These are phyloP conservation scores for Cyberlindnera misumaiensis DNA, from an alignment of 805 yeast species.

Conservation along the genomic window DNA sequence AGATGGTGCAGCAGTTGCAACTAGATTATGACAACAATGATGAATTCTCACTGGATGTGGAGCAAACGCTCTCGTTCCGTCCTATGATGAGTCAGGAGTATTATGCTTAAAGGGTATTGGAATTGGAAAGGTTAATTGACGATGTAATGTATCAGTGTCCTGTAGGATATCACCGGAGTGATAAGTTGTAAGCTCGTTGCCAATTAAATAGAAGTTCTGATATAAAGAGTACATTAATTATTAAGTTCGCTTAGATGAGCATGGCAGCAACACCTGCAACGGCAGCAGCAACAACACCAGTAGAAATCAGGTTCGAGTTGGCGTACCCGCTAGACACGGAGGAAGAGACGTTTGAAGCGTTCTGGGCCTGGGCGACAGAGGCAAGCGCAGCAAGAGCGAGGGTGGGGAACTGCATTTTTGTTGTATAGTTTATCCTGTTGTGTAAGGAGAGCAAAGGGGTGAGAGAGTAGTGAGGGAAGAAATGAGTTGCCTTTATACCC, in stretches of 20 bases:
- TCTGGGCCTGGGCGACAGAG: conserved; percentile 1
- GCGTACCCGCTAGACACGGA: conserved; percentile 19
- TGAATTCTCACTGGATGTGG: conserved; percentile 23
- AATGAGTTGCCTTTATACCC: not conserved
- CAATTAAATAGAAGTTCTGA: too few relatives aligned
- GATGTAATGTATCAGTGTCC: not conserved
- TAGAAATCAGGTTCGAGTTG: conserved; percentile 7
- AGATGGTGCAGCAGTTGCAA: not conserved
- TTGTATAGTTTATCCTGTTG: not conserved
- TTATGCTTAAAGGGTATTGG: conserved; percentile 4
- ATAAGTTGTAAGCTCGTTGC: too few relatives aligned
- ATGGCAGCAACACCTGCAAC: conserved; percentile 20
- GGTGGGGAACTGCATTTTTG: conserved; percentile 1
- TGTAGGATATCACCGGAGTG: too few relatives aligned
- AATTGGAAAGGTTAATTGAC: not conserved
- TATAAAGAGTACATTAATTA: not conserved
- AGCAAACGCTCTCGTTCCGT: conserved; percentile 16
- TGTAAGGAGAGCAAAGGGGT: not conserved
- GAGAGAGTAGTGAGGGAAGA: not conserved
- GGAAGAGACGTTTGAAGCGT: conserved; percentile 1
- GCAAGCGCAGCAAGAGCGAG: conserved; percentile 2
- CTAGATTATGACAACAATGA: conserved; percentile 22
- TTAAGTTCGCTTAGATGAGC: conserved; percentile 7
- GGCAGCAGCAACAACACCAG: conserved; percentile 16
- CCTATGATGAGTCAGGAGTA: conserved; percentile 11